Percentiles rank a stretch among this genome's conserved stretches.
phyloP scores from a whole-genome alignment of 2,329 filamentous ascomycete genomes.

The Drechslerella coelobrocha region DNA sequence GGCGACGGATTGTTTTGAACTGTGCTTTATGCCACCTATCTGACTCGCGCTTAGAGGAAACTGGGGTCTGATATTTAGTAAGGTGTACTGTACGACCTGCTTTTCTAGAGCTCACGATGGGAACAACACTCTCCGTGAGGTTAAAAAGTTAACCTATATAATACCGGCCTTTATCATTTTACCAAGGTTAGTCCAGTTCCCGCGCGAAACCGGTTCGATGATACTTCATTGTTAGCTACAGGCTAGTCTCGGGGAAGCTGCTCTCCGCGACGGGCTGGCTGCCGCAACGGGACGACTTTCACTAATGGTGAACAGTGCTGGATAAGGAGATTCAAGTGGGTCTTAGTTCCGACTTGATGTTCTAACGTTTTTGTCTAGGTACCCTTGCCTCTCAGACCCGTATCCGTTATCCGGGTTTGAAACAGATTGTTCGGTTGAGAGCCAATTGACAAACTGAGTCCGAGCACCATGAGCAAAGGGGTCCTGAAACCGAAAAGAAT shows the following conservation, averaged over 20 bases:
- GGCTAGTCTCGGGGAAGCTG: not conserved
- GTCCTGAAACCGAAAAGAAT: slow-evolving; percentile 38
- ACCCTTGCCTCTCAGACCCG: slow-evolving; percentile 35
- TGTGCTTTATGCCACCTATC: too few relatives aligned
- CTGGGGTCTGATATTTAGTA: too few relatives aligned
- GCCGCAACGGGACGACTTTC: not conserved
- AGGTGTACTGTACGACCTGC: too few relatives aligned
- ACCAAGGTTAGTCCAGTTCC: not conserved
- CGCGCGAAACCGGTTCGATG: slow-evolving; percentile 3
- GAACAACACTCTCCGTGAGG: too few relatives aligned
- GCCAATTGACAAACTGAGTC: slow-evolving; percentile 24
- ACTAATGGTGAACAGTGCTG: not conserved
- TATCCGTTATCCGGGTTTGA: slow-evolving; percentile 26
- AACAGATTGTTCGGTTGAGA: slow-evolving; percentile 5
- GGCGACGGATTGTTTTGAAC: too few relatives aligned
- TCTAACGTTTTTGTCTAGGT: slow-evolving; percentile 16
- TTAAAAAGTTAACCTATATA: slow-evolving; percentile 25
- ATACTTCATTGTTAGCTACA: not conserved
- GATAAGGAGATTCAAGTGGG: not conserved
- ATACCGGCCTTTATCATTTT: not conserved
- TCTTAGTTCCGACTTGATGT: slow-evolving; percentile 6
- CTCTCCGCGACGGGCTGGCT: too few relatives aligned
- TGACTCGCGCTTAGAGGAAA: too few relatives aligned
- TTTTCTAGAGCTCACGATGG: too few relatives aligned
- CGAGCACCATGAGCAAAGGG: slow-evolving; percentile 25